Base-by-base conservation (phyloP, 2,329 filamentous ascomycete genomes). In the Penicillium sp. region DNA sequence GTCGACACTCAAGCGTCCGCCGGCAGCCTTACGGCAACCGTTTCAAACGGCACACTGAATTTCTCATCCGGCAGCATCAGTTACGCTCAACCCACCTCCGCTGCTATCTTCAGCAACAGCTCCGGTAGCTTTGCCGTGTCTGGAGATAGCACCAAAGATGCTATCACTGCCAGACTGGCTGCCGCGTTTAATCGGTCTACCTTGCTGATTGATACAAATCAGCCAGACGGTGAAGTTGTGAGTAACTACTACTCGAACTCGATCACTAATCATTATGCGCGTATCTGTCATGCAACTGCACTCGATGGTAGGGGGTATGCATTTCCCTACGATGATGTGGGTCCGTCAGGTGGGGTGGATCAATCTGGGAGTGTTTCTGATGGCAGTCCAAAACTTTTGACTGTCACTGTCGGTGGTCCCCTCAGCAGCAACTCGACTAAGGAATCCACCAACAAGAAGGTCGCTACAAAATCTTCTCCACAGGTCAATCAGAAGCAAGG, bases 111-210 rank as follows among this genome's bases (percentile, higher is more conserved):
- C 67, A 82, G 82, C 35, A 89, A 86, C 74, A 86, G 82, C 63
- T 85, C 82, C 2, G 86, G 86, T 0, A 82, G 85, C 1, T 88
- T 88, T 72, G 79, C 75, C 2, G 72, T 75, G 5, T 64, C 64
- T 4, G 73, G 73, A 37, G 77, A 79, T 53, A 68, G 73, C 2
- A 76, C 80, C 66, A 79, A 81, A 69, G 82, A 84, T 58, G 86
- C 86, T 41, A 83, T 93, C 55, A 86, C 87, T 9, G 89, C 91
- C 0, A 82, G 90, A n/a, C 75, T 95, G 14, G 84, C 88, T 0
- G 90, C 90, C 1, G 89, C 88, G 1, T 84, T 93, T 67, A 91
- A 93, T 74, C 82, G 90, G 22, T 86, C 84, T 33, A 93, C 88
- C 11, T 74, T 95, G 58, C 73, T 90, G 49, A 68, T 73, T 21